These are phyloP conservation scores for Jamesozyma spencerorum DNA, from an alignment of 805 yeast species.

Conservation along the genomic window DNA sequence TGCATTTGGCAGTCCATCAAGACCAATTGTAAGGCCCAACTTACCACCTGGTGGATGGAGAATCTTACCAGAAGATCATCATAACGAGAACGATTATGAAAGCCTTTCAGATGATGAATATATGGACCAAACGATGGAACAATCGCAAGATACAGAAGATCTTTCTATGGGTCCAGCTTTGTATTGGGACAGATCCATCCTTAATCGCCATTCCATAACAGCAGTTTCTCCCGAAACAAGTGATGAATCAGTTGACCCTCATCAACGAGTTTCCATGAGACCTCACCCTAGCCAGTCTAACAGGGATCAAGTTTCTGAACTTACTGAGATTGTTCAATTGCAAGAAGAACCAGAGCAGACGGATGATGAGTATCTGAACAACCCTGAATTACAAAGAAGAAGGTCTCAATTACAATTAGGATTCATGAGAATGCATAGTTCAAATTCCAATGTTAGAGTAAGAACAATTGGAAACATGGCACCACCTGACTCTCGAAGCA, in stretches of 20 bases:
- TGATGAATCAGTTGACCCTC: neutral
- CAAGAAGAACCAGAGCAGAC: constrained; percentile 13
- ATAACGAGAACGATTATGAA: constrained; percentile 6
- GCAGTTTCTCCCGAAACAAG: neutral
- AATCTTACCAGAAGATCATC: constrained; percentile 19
- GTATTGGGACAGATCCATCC: constrained; percentile 30
- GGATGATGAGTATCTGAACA: constrained; percentile 26
- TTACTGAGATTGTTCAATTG: neutral
- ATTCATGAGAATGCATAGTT: constrained; percentile 12
- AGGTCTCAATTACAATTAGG: constrained; percentile 27
- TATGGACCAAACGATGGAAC: neutral
- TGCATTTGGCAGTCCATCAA: constrained; percentile 15
- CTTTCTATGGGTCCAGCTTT: constrained; percentile 12
- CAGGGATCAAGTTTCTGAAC: no score
- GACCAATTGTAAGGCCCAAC: constrained; percentile 22
- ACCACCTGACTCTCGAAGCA: neutral
- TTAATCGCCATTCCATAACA: constrained; percentile 11
- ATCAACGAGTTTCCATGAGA: neutral
- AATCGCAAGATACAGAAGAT: neutral
- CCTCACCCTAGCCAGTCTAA: neutral
- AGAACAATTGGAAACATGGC: neutral
- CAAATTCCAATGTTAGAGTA: neutral
- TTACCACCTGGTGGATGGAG: constrained; percentile 31
- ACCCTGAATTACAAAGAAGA: constrained; percentile 26
- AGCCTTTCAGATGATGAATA: neutral